Evolutionary conservation across 2,329 filamentous ascomycete genomes (phyloP).

Genomic region (Curvularia spicifera): DNA sequence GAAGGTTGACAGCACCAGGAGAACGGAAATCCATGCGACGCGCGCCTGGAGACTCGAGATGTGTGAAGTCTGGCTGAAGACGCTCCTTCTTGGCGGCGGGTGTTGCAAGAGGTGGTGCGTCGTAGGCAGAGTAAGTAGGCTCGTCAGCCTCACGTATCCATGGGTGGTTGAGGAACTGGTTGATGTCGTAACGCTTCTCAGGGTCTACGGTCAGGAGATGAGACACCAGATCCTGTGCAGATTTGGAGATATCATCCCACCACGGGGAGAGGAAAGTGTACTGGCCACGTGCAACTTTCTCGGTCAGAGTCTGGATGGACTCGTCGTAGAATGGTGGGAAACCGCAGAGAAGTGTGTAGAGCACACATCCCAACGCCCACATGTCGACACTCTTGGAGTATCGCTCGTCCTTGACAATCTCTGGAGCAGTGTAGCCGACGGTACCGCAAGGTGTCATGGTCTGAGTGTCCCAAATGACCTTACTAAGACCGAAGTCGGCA

Average conservation of each 20-base stretch:
- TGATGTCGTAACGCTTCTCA: conserved; percentile 91
- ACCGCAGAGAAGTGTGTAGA: conserved; percentile 95
- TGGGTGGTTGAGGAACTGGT: conserved; percentile 89
- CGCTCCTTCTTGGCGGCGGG: conserved; percentile 66
- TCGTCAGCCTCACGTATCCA: conserved; percentile 82
- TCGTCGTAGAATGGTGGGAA: conserved; percentile 99
- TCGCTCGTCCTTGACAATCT: conserved; percentile 98
- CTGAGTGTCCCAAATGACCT: conserved; percentile 97
- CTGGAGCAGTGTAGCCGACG: conserved; percentile 95
- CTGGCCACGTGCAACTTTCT: conserved; percentile 95
- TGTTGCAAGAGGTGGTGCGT: conserved; percentile 75
- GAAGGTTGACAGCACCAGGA: conserved; percentile 90
- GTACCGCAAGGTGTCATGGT: conserved; percentile 99
- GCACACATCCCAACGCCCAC: conserved; percentile 96
- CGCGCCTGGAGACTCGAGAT: conserved; percentile 67
- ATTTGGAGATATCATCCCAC: conserved; percentile 98
- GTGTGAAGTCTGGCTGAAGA: conserved; percentile 59
- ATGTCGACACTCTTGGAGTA: conserved; percentile 99
- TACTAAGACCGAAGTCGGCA: conserved; percentile 95
- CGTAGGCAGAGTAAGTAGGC: conserved; percentile 68
- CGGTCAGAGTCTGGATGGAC: conserved; percentile 93
- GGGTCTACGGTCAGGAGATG: conserved; percentile 94
- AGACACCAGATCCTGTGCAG: conserved; percentile 90
- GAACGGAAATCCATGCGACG: conserved; percentile 91
- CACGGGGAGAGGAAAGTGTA: conserved; percentile 98